phyloP scores from a whole-genome alignment of 208 protist genomes.

The Leishmania tropica region DNA sequence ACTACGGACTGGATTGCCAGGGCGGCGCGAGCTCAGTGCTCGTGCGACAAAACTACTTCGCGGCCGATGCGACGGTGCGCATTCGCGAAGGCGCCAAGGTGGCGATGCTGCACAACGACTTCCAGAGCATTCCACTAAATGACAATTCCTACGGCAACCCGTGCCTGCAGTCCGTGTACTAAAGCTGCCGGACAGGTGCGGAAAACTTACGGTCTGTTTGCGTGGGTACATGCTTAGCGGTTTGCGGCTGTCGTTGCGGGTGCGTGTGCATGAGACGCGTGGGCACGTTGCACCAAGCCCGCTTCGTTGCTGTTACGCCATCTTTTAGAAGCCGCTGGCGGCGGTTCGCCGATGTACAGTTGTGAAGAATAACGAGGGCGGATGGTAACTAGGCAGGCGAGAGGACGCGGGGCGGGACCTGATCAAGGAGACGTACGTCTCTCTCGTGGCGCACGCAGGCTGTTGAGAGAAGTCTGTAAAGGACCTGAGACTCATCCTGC shows the following conservation, averaged over 20 bases:
- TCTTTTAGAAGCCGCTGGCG: neutral
- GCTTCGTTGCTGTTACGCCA: neutral
- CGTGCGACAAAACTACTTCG: conserved; percentile 71
- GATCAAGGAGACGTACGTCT: neutral
- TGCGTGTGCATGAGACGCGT: neutral
- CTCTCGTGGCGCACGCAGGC: neutral
- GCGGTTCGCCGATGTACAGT: neutral
- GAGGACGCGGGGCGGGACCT: neutral
- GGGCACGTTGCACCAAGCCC: neutral
- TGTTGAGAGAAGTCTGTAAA: neutral
- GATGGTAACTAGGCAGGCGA: neutral
- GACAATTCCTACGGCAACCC: conserved; percentile 66
- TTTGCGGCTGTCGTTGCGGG: neutral
- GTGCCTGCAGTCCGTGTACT: conserved; percentile 75
- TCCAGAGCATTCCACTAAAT: conserved; percentile 57
- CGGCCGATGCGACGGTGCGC: conserved; percentile 47
- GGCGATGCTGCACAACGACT: conserved; percentile 67
- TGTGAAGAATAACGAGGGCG: neutral
- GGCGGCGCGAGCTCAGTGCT: conserved; percentile 41
- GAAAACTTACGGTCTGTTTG: neutral
- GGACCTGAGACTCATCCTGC: neutral
- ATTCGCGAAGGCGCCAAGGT: conserved; percentile 57
- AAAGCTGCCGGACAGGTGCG: neutral
- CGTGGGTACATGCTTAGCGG: neutral
- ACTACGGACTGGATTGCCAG: conserved; percentile 83